Base-by-base conservation (phyloP, 768 basidiomycete genomes). In the Artomyces pyxidatus region DNA sequence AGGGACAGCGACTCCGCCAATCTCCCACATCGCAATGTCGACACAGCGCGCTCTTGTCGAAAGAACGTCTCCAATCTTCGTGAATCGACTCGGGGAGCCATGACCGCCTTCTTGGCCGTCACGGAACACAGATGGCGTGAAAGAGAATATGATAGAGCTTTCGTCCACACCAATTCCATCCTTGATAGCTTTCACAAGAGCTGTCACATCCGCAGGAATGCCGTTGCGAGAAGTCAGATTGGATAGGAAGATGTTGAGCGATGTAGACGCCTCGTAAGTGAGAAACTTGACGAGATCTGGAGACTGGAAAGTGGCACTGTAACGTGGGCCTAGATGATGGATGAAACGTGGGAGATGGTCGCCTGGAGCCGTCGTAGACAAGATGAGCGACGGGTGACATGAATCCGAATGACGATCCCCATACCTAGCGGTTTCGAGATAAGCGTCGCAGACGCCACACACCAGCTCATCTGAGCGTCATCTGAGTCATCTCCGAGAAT, bases 201-300 rank as follows among this genome's bases (percentile, higher is more conserved):
- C 64, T 1, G 56, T 56, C 23, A 62, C 48, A 12, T 70, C 61
- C 3, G 65, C 56, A 6, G 63, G 53, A 0, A 64, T 54, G 29
- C 63, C 64, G 42, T 64, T 63, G 49, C 62, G 61, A n/a, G 72
- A 58, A 11, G 71, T 66, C 37, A 73, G 59, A 29, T 68, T 74
- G 27, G 73, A 70, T 16, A 93, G 67, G 55, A 81, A 80, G 72
- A 92, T 87, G 60, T 87, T 90, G 46, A 92, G 71, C 0, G 88
- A 88, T 0, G 89, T 88, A 4, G 84, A 79, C 0, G 86, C 85
- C 55, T 89, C 85, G 62, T 92, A 93, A 0, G 89, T 93, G 42
- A 92, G 67, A 61, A 90, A 90, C 39, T 77, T 81, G 54, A 80
- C 69, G 29, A 91, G 72, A 3, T 75, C 61, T 8, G 72, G 73